phyloP scores from a whole-genome alignment of 352 stramenopile species.

The Pythium phragmitis region DNA sequence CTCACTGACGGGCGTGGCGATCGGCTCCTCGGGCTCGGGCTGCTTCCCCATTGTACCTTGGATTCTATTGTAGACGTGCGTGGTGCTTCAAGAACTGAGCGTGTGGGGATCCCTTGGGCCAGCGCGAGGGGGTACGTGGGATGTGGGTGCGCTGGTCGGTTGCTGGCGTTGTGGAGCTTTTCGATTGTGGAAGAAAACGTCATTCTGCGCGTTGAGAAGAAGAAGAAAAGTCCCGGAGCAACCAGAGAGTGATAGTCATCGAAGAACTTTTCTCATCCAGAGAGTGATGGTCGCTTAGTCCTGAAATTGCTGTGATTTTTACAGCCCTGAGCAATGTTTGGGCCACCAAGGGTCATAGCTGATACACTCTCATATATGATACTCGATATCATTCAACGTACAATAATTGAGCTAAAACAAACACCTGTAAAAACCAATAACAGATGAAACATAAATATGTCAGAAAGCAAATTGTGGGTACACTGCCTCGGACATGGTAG shows the following conservation, averaged over 20 bases:
- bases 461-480: no score
- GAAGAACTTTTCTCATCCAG: constrained; percentile 18
- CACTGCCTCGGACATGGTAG: no score
- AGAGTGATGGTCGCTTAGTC: constrained; percentile 15
- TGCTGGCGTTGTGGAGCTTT: constrained; percentile 5
- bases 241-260: constrained; percentile 27
- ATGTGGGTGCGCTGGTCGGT: not conserved
- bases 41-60: constrained; percentile 17
- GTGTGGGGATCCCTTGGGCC: no score
- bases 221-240: constrained; percentile 6
- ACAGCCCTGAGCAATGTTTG: no score
- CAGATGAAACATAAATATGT: no score
- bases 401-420: no score
- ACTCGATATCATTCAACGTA: no score
- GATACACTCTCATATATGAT: not conserved
- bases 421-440: no score
- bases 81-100: constrained; percentile 8
- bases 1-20: constrained; percentile 8
- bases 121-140: not conserved
- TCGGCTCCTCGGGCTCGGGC: constrained; percentile 16
- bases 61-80: not conserved
- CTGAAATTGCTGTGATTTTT: no score
- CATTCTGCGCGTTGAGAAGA: not conserved
- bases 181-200: constrained; percentile 30
- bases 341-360: not conserved